Conservation (phyloP, 2,329 filamentous ascomycete genomes). For the Mycosphaerella sp. region DNA sequence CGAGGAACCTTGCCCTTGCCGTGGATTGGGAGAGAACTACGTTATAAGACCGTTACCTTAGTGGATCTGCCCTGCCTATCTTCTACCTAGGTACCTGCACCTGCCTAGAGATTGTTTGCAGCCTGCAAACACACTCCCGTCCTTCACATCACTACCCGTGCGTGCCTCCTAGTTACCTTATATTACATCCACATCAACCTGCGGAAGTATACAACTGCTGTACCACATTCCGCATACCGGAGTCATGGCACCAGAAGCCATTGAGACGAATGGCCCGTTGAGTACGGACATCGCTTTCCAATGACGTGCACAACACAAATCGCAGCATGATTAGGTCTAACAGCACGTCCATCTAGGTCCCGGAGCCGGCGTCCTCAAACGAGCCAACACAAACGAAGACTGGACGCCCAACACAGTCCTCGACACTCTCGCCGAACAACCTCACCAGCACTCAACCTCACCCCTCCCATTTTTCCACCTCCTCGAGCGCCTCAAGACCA, state of each 20-base stretch:
- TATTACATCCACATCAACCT: too few species aligned
- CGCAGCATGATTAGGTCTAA: neutral
- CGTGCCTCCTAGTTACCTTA: too few species aligned
- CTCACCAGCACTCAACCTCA: slow-evolving; percentile 57
- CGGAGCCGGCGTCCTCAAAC: slow-evolving; percentile 33
- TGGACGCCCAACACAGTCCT: slow-evolving; percentile 54
- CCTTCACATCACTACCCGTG: neutral
- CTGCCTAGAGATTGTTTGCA: neutral
- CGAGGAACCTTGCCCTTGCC: too few species aligned
- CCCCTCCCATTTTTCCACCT: slow-evolving; percentile 92
- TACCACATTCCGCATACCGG: neutral
- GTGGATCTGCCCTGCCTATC: neutral
- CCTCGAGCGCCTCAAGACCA: slow-evolving; percentile 89
- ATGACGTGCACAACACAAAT: neutral
- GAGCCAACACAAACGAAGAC: slow-evolving; percentile 24
- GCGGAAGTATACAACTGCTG: neutral
- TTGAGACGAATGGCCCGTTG: slow-evolving; percentile 38
- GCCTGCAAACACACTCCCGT: neutral
- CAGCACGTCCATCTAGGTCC: slow-evolving; percentile 22
- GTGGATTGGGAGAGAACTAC: neutral
- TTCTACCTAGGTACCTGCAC: neutral
- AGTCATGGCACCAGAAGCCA: slow-evolving; percentile 31
- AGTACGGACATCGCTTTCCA: slow-evolving; percentile 19
- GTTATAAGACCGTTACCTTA: too few species aligned
- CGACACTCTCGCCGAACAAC: slow-evolving; percentile 53